phyloP scores from a whole-genome alignment of 2,329 filamentous ascomycete genomes.

The Xylaria sp. region DNA sequence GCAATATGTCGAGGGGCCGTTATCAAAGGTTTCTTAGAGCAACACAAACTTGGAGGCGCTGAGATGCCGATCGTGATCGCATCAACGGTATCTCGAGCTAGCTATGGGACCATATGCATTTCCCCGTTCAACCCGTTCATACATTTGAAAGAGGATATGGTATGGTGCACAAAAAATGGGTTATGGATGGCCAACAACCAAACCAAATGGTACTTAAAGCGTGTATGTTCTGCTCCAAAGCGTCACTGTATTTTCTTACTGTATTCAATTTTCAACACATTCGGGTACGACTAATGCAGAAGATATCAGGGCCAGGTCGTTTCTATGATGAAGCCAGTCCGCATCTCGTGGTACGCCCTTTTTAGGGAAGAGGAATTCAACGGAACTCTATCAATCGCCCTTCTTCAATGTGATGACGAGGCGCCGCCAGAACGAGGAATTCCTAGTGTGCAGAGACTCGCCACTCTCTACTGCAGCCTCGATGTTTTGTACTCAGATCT shows the following conservation, averaged over 20 bases:
- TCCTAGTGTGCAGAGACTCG: not conserved
- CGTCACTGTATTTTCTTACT: not conserved
- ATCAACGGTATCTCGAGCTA: conserved; percentile 12
- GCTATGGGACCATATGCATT: not conserved
- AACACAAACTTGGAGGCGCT: not conserved
- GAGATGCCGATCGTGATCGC: not conserved
- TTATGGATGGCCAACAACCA: conserved; percentile 1
- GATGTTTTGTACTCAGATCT: conserved; percentile 5
- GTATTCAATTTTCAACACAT: not conserved
- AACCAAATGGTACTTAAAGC: conserved; percentile 16
- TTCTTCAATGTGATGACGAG: conserved; percentile 4
- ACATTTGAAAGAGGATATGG: not conserved
- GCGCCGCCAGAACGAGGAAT: not conserved
- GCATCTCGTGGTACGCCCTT: not conserved
- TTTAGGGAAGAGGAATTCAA: not conserved
- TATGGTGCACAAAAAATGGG: not conserved
- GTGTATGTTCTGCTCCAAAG: not conserved
- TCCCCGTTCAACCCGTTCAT: not conserved
- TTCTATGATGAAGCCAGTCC: not conserved
- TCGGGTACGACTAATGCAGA: not conserved
- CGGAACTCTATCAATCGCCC: not conserved
- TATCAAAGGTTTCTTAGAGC: conserved; percentile 11
- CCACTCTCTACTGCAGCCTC: not conserved
- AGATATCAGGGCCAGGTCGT: not conserved
- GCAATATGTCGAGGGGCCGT: conserved; percentile 20